Conservation (phyloP, 371 early-diverging fungal species). For the Lichtheimia ornata region DNA sequence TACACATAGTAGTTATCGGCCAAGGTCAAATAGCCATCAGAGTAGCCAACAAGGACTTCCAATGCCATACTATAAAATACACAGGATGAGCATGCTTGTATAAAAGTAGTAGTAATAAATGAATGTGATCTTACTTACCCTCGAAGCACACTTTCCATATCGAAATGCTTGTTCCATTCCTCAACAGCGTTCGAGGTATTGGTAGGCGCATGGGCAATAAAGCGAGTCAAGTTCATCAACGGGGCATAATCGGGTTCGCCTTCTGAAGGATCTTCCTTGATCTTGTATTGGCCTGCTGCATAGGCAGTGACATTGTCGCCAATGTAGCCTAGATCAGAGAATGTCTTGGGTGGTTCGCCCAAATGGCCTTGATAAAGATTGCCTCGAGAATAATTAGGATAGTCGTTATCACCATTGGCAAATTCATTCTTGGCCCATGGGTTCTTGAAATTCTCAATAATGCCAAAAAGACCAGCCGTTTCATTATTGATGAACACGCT, state of each 20-base stretch:
- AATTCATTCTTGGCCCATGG: slow-evolving; percentile 26
- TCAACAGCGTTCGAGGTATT: slow-evolving; percentile 6
- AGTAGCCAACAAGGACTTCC: slow-evolving; percentile 27
- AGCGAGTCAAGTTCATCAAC: slow-evolving; percentile 23
- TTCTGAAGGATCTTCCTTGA: slow-evolving; percentile 17
- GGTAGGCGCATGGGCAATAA: slow-evolving; percentile 20
- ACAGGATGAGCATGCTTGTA: neutral
- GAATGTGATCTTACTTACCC: slow-evolving; percentile 16
- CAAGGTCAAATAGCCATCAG: slow-evolving; percentile 26
- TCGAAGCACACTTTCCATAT: slow-evolving; percentile 29
- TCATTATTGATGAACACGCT: slow-evolving; percentile 30
- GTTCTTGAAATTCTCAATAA: slow-evolving; percentile 22
- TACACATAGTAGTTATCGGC: slow-evolving; percentile 35
- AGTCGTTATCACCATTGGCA: slow-evolving; percentile 10
- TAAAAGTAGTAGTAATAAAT: neutral
- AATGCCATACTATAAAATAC: slow-evolving; percentile 23
- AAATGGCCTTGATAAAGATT: slow-evolving; percentile 18
- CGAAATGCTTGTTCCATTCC: slow-evolving; percentile 24
- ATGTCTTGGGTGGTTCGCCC: neutral
- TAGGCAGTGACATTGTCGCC: slow-evolving; percentile 25
- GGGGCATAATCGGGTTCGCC: slow-evolving; percentile 13
- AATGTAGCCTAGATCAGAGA: slow-evolving; percentile 19
- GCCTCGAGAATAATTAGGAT: slow-evolving; percentile 13
- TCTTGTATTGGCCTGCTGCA: slow-evolving; percentile 15
- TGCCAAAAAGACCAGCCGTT: slow-evolving; percentile 20